Evolutionary conservation across 2,329 filamentous ascomycete genomes (phyloP), one percentile per base, ranked within the genome.

Genomic region (Dothistroma pini): DNA sequence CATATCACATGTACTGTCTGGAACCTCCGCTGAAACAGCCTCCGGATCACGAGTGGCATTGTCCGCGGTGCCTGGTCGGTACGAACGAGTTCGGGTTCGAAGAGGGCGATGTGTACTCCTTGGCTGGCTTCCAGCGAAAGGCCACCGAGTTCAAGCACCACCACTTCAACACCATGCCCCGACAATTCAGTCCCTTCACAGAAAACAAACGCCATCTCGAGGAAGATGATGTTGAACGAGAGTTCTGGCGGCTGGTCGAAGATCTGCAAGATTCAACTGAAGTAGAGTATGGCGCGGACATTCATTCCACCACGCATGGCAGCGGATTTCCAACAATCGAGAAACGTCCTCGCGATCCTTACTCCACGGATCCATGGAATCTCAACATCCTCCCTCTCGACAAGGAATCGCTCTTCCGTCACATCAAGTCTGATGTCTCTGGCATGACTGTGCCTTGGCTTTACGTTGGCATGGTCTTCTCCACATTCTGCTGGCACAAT

Each of bases 401-500:
- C 66, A 86, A 89, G 0, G 93, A 97, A 56, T 97, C 93, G 53
- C 80, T 99, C 0, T 99, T 99, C 79, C 86, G 93, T 54, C 91
- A 99, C 70, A 97, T 99, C 80, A 97, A 97, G 75, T 91, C 93
- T 0, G 95, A 99, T 72, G 96, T 99, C 57, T 97, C 95, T 1
- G 95, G 95, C 41, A 99, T 99, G 95, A 99, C 95, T 0, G 93
- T 99, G 8, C 95, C 95, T 0, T 99, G 95, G 95, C 86, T 99
- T 3, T 99, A 99, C 72, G 95, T 99, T 4, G 95, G 95, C 63
- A 99, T 99, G 95, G 96, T 96, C 44, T 99, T 99, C 74, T 99
- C 95, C 0, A 97, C 95, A 0, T 99, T 99, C 72, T 99, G 95
- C 76, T 99, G 95, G 95, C 95, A 99, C 75, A 97, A 96, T 66